Evolutionary conservation across 2,329 filamentous ascomycete species (phyloP).

Genomic region (Stachybotrys chlorohalonatus): DNA sequence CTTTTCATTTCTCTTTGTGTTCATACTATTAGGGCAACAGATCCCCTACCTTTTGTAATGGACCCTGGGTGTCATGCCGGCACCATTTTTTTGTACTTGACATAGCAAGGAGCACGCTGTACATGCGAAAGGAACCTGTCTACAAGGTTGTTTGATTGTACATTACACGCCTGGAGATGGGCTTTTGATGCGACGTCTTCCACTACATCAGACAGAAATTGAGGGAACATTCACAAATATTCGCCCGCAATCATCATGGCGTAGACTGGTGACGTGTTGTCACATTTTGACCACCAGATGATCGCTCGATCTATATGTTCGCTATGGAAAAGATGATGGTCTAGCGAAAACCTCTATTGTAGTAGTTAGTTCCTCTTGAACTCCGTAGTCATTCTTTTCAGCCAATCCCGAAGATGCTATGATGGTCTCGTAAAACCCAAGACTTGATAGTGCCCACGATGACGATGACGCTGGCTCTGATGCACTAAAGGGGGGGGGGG

Average conservation of each 20-base stretch:
- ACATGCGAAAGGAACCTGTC: constrained; percentile 4
- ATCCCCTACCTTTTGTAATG: constrained; percentile 7
- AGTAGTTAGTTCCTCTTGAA: no score
- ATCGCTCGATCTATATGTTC: no score
- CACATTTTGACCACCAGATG: neutral
- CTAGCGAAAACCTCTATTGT: no score
- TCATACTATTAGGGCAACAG: constrained; percentile 6
- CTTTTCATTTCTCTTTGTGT: constrained; percentile 5
- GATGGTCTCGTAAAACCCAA: no score
- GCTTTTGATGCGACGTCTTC: neutral
- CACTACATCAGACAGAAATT: constrained; percentile 5
- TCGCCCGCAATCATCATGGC: neutral
- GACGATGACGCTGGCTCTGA: no score
- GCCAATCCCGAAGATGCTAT: no score
- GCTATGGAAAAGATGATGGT: no score
- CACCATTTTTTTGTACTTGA: constrained; percentile 8
- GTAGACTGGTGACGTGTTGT: neutral
- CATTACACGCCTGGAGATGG: constrained; percentile 4
- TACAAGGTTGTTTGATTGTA: constrained; percentile 8
- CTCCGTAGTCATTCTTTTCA: no score
- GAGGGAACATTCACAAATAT: neutral
- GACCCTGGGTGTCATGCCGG: constrained; percentile 4
- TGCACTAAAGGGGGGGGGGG: no score
- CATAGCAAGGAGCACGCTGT: constrained; percentile 6
- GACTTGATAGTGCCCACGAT: no score